A percentile compares a stretch with the other conserved stretches of the same genome.
These are phyloP conservation scores for Penicillium cataractarum DNA, from an alignment of 495 filamentous ascomycete genomes.

Conservation along the genomic window DNA sequence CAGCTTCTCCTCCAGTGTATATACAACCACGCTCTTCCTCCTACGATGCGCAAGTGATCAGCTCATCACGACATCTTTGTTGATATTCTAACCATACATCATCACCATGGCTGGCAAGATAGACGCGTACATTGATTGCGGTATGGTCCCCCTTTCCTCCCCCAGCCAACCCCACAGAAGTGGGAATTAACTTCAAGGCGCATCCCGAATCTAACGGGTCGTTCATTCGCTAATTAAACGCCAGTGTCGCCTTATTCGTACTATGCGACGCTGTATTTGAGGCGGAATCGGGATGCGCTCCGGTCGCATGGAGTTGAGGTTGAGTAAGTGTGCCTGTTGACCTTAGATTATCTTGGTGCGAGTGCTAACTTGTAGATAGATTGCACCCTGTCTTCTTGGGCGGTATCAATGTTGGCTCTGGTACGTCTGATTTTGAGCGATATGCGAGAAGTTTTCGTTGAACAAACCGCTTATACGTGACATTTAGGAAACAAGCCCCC, in stretches of 20 bases:
- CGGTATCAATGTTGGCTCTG: constrained; percentile 66
- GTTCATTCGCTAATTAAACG: constrained; percentile 1
- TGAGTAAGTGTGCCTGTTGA: constrained; percentile 50
- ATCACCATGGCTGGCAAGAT: constrained; percentile 32
- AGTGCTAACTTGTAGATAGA: constrained; percentile 39
- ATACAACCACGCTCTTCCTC: constrained; percentile 14
- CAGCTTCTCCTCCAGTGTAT: background rate
- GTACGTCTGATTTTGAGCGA: too few species aligned
- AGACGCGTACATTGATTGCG: constrained; percentile 34
- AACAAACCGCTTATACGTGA: background rate
- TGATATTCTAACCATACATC: background rate
- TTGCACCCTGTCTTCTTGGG: constrained; percentile 74
- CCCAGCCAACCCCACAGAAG: background rate
- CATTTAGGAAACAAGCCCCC: constrained; percentile 70
- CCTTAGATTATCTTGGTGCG: background rate
- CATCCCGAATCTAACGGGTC: background rate
- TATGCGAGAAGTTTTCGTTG: too few species aligned
- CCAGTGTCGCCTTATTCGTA: constrained; percentile 75
- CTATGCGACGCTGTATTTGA: constrained; percentile 61
- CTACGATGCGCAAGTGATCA: constrained; percentile 7
- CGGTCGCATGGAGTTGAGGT: constrained; percentile 60
- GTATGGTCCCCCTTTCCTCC: constrained; percentile 18
- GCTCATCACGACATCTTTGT: background rate
- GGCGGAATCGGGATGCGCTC: constrained; percentile 55
- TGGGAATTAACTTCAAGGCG: background rate